Base-by-base conservation (phyloP, 140 eudicot species). In the Stevia rebaudiana region DNA sequence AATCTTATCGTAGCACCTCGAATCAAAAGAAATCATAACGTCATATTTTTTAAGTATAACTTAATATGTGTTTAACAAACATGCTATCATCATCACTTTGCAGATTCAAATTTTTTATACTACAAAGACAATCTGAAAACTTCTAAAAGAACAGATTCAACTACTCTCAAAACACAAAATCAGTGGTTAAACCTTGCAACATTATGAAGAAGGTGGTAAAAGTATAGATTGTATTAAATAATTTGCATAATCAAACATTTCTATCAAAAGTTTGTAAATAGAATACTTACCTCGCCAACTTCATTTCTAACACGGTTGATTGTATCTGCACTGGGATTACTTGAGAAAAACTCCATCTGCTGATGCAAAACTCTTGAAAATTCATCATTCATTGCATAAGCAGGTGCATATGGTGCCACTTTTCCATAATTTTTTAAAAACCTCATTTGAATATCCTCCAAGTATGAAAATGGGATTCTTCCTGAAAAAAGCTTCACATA, bases 321-420 rank as follows among this genome's bases (percentile, higher is more conserved):
- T 17, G 98, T 88, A 72, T 92, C 98, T 36, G 88, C 98, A 79
- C 94, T 85, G 15, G 98, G 95, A 59, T 85, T 92, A 66, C 98
- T 92, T 51, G 98, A 92, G 78, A 83, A 92, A 68, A 88, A 92
- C 69, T 92, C 98, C 98, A 92, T 92, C 76, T 88, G 98, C 78
- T 92, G 98, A 82, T 92, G 98, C 78, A 92, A 72, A 56, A 92
- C 98, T 78, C 98, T 84, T 31, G 98, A 92, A 74, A 92, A 92
- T 76, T 92, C 98, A 78, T 92, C 98, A 70, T 92, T 92, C 96
- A 92, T 88, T 23, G 98, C 92, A 71, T 92, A 92, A 17, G 98
- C 98, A 81, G 96, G 98, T 24, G 96, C 95, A 75, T 76, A 78
- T 12, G 82, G 61, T 40, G 96, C 98, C 77, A 92, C 95, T 63